Evolutionary conservation across 2,329 filamentous ascomycete genomes (phyloP), one percentile per base, ranked within the genome.

Genomic region (Exophiala phaeomuriformis): DNA sequence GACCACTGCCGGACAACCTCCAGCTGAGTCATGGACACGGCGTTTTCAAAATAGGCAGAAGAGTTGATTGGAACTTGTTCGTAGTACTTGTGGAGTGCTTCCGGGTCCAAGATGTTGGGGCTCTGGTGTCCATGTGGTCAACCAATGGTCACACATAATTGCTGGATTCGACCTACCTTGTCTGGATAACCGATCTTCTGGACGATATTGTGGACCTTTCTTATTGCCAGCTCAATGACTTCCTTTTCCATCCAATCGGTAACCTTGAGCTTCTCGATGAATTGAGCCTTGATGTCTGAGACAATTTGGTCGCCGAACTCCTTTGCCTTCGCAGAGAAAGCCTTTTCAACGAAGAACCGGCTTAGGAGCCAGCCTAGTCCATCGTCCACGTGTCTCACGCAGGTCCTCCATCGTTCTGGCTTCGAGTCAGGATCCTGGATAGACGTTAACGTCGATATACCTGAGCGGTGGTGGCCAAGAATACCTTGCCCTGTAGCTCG

Each of bases 121-220:
- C 76, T 79, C 61, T 76, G 51, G 7, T 6, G 12, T 27, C 19
- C 39, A 6, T 28, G 39, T 41, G 28, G 27, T 49, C 37, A 49
- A 43, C 35, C 31, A 37, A 10, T 10, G 9, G 7, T 35, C 9
- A 32, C 3, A 10, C 39, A 9, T 7, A 12, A 46, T 27, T 29
- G 35, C 12, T 39, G 8, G 32, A 32, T 35, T 10, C 9, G 12
- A 49, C 47, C 3, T 53, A 58, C 57, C 56, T 60, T 77, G 1
- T 77, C 81, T 1, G 83, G 82, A 62, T 84, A 86, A 1, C 83
- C 83, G 49, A 87, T 83, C 64, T 85, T 85, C 59, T 84, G 81
- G 12, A 78, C 70, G 58, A 87, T 86, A 53, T 84, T 82, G 58
- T 81, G 73, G 2, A 86, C 78, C 65, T 86, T 87, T 50, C 82